These are phyloP conservation scores for Pugionium cornutum DNA, from an alignment of 345 rosid genomes.

Conservation along the genomic window DNA sequence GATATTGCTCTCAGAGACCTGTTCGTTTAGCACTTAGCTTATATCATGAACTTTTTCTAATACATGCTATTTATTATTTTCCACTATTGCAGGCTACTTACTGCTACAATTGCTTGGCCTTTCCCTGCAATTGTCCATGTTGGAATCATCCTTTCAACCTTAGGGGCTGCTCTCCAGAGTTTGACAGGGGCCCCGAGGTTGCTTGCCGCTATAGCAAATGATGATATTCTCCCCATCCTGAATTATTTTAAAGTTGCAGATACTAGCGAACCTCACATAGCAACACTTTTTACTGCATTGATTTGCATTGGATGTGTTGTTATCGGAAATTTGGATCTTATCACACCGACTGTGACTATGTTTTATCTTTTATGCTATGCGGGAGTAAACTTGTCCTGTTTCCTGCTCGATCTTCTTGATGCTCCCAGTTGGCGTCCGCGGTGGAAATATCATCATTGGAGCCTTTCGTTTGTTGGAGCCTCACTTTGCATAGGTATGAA, in stretches of 20 bases:
- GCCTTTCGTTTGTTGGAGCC: conserved; percentile 94
- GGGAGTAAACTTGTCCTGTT: conserved; percentile 98
- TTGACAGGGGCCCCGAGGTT: conserved; percentile 96
- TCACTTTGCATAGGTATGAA: conserved; percentile 74
- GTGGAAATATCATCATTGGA: conserved; percentile 99
- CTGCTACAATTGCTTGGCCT: conserved; percentile 99
- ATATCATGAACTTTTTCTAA: neutral
- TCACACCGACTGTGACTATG: conserved; percentile 96
- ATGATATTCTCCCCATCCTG: conserved; percentile 96
- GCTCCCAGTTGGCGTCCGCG: conserved; percentile 99
- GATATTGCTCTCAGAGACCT: conserved; percentile 20
- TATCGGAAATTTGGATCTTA: conserved; percentile 97
- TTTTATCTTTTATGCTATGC: conserved; percentile 93
- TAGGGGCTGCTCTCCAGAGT: conserved; percentile 99
- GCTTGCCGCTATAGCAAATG: conserved; percentile 99
- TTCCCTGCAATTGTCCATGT: conserved; percentile 72
- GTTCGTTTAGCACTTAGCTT: conserved; percentile 12
- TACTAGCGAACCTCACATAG: conserved; percentile 80
- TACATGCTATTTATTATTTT: conserved; percentile 23
- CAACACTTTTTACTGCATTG: conserved; percentile 91
- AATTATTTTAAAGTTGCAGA: conserved; percentile 94
- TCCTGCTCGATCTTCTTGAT: conserved; percentile 98
- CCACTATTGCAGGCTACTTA: conserved; percentile 62
- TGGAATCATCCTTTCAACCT: conserved; percentile 95
- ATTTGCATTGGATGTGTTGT: conserved; percentile 86